Evolutionary conservation across 108 stramenopile species (phyloP).

Genomic region (Cyclotella sp.): DNA sequence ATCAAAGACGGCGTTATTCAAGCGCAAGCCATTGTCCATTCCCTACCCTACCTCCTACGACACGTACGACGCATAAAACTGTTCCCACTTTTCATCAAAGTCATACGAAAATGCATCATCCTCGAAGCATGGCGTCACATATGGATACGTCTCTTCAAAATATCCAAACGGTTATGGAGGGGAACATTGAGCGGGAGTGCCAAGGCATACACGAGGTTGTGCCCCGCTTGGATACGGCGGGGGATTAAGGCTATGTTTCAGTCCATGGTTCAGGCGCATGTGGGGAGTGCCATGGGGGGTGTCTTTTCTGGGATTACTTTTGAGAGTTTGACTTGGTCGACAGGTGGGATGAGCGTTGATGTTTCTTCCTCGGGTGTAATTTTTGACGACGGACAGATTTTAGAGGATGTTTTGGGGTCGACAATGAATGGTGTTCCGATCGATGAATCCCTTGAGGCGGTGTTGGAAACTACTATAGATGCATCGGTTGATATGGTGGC

Average conservation of each 20-base stretch:
- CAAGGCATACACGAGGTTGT: slow-evolving; percentile 9
- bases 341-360: slow-evolving; percentile 12
- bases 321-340: slow-evolving; percentile 20
- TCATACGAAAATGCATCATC: slow-evolving; percentile 50
- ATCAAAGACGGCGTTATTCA: slow-evolving; percentile 25
- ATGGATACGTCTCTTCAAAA: slow-evolving; percentile 34
- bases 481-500: slow-evolving; percentile 11
- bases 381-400: not conserved
- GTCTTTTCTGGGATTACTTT: slow-evolving; percentile 12
- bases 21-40: slow-evolving; percentile 33
- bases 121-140: slow-evolving; percentile 50
- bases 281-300: slow-evolving; percentile 16
- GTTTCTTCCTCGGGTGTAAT: not conserved
- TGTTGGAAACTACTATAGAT: slow-evolving; percentile 13
- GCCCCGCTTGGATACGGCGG: slow-evolving; percentile 40
- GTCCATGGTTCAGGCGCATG: slow-evolving; percentile 41
- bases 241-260: slow-evolving; percentile 39
- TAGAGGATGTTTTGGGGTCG: not conserved
- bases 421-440: not conserved
- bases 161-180: slow-evolving; percentile 26
- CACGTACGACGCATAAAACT: slow-evolving; percentile 24
- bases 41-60: slow-evolving; percentile 36
- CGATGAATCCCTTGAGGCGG: not conserved
- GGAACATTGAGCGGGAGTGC: slow-evolving; percentile 9
- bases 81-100: slow-evolving; percentile 16